Base-by-base conservation (phyloP, 2,329 filamentous ascomycete genomes). In the Pyrenochaeta sp. region DNA sequence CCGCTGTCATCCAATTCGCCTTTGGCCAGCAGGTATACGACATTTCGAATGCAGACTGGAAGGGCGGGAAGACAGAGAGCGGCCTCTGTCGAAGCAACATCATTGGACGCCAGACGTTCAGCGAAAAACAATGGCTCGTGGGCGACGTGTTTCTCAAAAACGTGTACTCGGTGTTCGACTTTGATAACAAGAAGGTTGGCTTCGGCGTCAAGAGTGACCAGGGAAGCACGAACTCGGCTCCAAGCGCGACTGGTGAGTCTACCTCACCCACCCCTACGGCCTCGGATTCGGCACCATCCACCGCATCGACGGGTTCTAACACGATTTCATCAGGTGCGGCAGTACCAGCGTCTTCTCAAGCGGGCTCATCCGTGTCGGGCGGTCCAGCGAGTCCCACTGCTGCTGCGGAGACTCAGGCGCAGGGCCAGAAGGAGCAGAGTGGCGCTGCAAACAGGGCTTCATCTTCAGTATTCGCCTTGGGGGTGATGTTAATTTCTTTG, bases 101-200 rank as follows among this genome's bases (percentile, higher is more conserved):
- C 31, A 88, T 92, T 47, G 90, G 89, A 1, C 82, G 86, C 21
- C 84, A 89, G 69, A 85, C 90, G 12, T 87, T 91, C 41, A 77
- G 81, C 0, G 81, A 64, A 65, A 71, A 78, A 30, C 77, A 87
- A 23, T 96, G 92, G 91, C 81, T 97, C n/a, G 76, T 96, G 1
- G 92, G 92, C 1, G 92, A 92, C 61, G 85, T 89, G 0, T 96
- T 96, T 66, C 77, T 97, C 56, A 96, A 96, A 79, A 96, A 96
- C 64, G 92, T 96, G 14, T 96, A 96, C 71, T 82, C 86, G 1
- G 88, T 95, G 20, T 96, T 96, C 71, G 92, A 97, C 72, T 85
- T 85, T 47, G 91, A 94, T 58, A 69, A 86, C 60, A 76, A 74
- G 37, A 83, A 83, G 45, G 85, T 92, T 60, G 90, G 88, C 4